Base-by-base conservation (phyloP, 768 basidiomycete species). In the Tremella yokohamensis region DNA sequence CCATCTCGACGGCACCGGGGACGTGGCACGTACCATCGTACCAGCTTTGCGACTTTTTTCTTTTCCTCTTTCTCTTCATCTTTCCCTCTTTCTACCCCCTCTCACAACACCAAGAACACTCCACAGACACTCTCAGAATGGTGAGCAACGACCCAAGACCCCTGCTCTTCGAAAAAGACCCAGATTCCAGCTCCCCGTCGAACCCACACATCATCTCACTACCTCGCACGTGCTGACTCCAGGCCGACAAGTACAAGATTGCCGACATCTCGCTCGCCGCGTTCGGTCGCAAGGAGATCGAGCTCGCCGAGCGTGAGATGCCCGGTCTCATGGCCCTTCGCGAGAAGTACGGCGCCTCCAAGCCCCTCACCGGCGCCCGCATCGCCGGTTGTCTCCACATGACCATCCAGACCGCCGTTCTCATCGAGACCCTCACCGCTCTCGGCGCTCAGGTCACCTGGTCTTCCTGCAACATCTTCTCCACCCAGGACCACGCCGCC, bases 381-480 rank as follows among this genome's bases (percentile, higher is more conserved):
- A 90, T 99, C 72, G 93, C 90, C 68, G 94, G 94, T 70, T 99
- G 94, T 79, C 86, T 97, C 65, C 93, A 96, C 83, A 96, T 96
- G 93, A 96, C 94, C 69, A 92, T 97, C 74, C 93, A 96, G 78
- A 96, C 93, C 55, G 94, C 93, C 49, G 92, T 97, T 69, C 87
- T 99, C 78, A 98, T 99, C 74, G 96, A 99, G 83, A 99, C 96
- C 63, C 82, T 99, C 69, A 88, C 85, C 64, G 87, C 86, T 68
- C 85, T 99, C 69, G 96, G 96, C 73, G 96, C 96, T 61, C 87
- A 97, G 76, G 94, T 99, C 54, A 84, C 94, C 67, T 99, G 96
- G 96, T 98, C 96, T 22, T 97, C 92, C 66, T 96, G 92, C 90
- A 96, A 99, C 82, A 99, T 99, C 78, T 99, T 94, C 82, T 98